Conservation (phyloP, 257 asterid species). For the Petrea volubilis region DNA sequence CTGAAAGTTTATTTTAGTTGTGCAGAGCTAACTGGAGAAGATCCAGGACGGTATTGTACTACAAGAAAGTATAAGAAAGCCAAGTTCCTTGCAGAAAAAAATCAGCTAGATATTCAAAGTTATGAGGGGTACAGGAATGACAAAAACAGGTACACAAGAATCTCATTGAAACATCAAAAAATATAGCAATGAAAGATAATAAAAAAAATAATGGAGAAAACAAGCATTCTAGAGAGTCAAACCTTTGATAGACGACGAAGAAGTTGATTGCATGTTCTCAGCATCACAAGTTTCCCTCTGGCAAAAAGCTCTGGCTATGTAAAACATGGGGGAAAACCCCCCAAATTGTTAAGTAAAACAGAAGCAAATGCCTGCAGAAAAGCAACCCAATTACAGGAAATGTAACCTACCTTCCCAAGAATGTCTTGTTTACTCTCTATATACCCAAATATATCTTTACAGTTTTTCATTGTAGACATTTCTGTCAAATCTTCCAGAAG, state of each 20-base stretch:
- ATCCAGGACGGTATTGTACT: background rate
- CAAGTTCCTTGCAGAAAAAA: background rate
- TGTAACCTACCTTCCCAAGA: constrained; percentile 81
- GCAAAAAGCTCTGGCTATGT: constrained; percentile 94
- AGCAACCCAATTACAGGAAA: constrained; percentile 17
- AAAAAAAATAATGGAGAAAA: constrained; percentile 11
- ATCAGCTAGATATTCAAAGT: constrained; percentile 13
- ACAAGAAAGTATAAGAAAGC: background rate
- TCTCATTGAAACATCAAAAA: constrained; percentile 10
- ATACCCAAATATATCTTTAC: constrained; percentile 89
- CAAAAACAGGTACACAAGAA: background rate
- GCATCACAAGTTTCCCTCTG: constrained; percentile 99
- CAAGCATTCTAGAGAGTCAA: constrained; percentile 21
- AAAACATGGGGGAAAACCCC: background rate
- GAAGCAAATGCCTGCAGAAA: constrained; percentile 13
- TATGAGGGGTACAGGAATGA: background rate
- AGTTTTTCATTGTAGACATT: constrained; percentile 98
- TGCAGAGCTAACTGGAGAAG: constrained; percentile 3
- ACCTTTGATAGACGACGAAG: constrained; percentile 99
- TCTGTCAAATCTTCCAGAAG: constrained; percentile 98
- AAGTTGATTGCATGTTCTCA: constrained; percentile 96
- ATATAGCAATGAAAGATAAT: constrained; percentile 9
- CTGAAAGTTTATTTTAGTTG: background rate
- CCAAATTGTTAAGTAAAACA: constrained; percentile 23
- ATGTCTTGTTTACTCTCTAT: constrained; percentile 96